These are phyloP conservation scores for Notholithocarpus densiflorus DNA, from an alignment of 306 rosid species.

Conservation along the genomic window DNA sequence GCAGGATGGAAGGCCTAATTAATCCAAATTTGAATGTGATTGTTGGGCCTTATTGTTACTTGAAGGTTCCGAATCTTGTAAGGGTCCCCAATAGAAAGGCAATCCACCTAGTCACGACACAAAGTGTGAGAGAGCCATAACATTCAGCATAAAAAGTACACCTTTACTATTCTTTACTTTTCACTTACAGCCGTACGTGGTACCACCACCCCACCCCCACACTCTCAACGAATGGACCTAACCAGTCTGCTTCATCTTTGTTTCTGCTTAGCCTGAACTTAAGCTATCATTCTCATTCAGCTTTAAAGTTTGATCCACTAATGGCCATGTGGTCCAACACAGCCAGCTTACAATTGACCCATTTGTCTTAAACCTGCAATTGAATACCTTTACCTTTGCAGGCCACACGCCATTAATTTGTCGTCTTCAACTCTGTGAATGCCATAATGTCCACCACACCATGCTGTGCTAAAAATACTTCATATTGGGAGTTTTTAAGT, in stretches of 20 bases:
- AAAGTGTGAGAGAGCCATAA: too few relatives aligned
- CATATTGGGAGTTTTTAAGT: too few relatives aligned
- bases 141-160: background rate
- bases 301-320: background rate
- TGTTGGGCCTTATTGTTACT: background rate
- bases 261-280: background rate
- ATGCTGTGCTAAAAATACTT: background rate
- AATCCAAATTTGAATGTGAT: background rate
- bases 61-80: background rate
- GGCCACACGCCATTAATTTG: too few relatives aligned
- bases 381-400: too few relatives aligned
- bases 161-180: background rate
- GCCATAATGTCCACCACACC: background rate
- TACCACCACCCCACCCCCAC: background rate
- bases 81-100: background rate
- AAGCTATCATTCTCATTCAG: background rate
- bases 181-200: background rate
- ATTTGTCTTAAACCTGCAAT: too few relatives aligned
- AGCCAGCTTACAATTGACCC: background rate
- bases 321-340: constrained; percentile 14
- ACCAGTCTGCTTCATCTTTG: constrained; percentile 19
- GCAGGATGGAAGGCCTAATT: background rate
- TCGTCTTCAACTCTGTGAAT: too few relatives aligned
- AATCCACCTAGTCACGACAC: background rate
- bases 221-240: background rate